Evolutionary conservation across 495 filamentous ascomycete genomes (phyloP).

Genomic region (Lophium mytilinum): DNA sequence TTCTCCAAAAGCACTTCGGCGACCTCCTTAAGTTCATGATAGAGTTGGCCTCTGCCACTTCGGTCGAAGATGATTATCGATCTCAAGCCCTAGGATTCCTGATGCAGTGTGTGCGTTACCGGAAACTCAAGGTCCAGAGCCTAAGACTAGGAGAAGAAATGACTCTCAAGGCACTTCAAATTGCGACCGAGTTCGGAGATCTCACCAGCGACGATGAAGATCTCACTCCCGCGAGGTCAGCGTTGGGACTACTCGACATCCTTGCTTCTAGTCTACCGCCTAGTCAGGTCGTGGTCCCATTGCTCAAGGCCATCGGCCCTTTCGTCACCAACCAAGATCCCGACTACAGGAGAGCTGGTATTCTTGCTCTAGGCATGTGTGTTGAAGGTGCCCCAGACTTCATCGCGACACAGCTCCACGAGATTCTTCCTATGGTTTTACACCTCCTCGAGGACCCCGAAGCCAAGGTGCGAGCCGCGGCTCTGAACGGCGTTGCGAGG

Average conservation of each 20-base stretch:
- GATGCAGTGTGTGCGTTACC: conserved; percentile 82
- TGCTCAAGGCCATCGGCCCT: conserved; percentile 72
- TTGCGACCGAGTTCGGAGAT: conserved; percentile 78
- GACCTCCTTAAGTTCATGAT: conserved; percentile 93
- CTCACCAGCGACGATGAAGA: conserved; percentile 69
- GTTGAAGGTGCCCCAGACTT: conserved; percentile 97
- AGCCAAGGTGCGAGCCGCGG: conserved; percentile 72
- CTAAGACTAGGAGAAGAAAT: conserved; percentile 76
- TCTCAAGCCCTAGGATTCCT: conserved; percentile 88
- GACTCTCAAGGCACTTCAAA: conserved; percentile 74
- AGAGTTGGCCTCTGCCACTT: conserved; percentile 65
- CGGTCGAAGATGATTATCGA: conserved; percentile 72
- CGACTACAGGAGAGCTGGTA: conserved; percentile 77
- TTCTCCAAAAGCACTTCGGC: conserved; percentile 77
- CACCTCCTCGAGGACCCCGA: conserved; percentile 77
- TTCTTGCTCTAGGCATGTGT: conserved; percentile 84
- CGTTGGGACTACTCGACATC: conserved; percentile 79
- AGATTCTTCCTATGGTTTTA: conserved; percentile 78
- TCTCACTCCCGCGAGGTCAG: conserved; percentile 78
- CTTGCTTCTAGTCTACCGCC: conserved; percentile 81
- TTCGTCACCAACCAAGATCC: conserved; percentile 68
- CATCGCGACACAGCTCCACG: conserved; percentile 77
- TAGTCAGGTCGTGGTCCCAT: conserved; percentile 86
- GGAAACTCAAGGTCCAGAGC: conserved; percentile 90
- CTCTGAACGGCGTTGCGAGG: conserved; percentile 76